These are phyloP conservation scores for Prunus yedoensis DNA, from an alignment of 331 rosid species.

Conservation along the genomic window DNA sequence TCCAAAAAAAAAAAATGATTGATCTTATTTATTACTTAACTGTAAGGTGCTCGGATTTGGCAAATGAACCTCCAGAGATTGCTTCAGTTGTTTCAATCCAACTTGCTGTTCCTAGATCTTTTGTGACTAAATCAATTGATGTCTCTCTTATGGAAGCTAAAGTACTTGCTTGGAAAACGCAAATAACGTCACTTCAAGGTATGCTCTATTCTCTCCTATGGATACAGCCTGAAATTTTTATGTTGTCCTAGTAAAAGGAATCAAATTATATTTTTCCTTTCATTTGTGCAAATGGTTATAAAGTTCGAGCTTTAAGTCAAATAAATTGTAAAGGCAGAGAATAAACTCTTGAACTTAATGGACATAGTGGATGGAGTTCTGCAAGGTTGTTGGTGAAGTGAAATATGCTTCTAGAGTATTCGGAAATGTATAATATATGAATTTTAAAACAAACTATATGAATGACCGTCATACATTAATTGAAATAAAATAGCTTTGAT, in stretches of 20 bases:
- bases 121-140: conserved; percentile 54
- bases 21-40: conserved; percentile 23
- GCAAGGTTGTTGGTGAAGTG: not conserved
- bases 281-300: not conserved
- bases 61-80: conserved; percentile 43
- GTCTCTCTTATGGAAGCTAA: conserved; percentile 49
- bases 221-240: not conserved
- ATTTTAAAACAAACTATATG: not conserved
- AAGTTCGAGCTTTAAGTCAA: not conserved
- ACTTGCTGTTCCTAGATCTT: conserved; percentile 58
- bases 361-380: not conserved
- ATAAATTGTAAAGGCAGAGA: not conserved
- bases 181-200: conserved; percentile 68
- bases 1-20: not conserved
- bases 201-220: conserved; percentile 16
- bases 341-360: not conserved
- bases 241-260: not conserved
- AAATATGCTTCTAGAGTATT: not conserved
- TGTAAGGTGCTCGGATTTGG: conserved; percentile 56
- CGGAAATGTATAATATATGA: not conserved
- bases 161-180: conserved; percentile 72
- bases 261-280: not conserved
- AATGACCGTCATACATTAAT: not conserved
- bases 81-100: conserved; percentile 59
- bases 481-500: not conserved